phyloP scores from a whole-genome alignment of 108 stramenopile species.

The Asterionellopsis glacialis region DNA sequence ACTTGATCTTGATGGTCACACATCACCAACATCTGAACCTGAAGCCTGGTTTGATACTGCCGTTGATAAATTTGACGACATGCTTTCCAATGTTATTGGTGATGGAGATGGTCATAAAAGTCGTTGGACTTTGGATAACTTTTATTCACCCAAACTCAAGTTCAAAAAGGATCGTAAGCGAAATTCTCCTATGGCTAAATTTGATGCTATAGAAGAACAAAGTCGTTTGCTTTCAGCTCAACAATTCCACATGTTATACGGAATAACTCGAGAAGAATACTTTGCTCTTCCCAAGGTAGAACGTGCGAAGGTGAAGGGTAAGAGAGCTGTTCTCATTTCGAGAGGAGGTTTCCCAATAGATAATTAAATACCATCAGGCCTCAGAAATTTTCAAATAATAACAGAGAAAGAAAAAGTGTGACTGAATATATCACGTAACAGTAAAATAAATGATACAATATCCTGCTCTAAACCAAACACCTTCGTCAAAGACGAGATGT shows the following conservation, averaged over 20 bases:
- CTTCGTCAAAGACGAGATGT: no score
- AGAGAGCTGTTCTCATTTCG: no score
- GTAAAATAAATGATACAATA: no score
- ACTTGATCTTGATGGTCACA: no score
- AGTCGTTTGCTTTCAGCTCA: background rate
- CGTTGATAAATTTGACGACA: background rate
- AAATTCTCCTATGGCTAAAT: background rate
- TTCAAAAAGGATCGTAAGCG: background rate
- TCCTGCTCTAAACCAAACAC: no score
- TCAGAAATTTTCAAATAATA: no score
- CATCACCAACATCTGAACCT: background rate
- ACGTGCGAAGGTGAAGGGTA: no score
- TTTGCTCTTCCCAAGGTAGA: background rate
- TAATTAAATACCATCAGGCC: no score
- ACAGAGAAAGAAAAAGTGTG: no score
- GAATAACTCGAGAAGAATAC: conserved; percentile 1
- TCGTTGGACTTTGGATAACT: background rate
- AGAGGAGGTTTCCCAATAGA: no score
- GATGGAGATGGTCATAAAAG: background rate
- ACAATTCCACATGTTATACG: background rate
- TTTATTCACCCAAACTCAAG: background rate
- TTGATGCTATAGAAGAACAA: background rate
- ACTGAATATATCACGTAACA: no score
- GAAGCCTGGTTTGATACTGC: background rate
- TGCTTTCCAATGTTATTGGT: background rate